Conservation (phyloP, 106 monocot genomes). For the Dendrobium huoshanense region DNA sequence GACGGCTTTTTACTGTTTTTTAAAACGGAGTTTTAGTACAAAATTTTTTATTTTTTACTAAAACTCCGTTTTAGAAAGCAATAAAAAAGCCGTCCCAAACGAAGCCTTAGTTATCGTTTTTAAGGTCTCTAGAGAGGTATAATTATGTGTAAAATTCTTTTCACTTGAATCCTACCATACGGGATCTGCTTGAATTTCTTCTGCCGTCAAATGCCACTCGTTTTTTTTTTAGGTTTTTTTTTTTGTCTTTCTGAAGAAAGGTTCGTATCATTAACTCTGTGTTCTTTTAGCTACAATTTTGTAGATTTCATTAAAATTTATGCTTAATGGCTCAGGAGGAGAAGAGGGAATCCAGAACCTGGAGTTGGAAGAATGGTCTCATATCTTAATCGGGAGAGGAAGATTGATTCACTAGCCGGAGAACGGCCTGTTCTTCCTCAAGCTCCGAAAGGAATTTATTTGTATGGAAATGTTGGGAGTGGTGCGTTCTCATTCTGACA, state of each 20-base stretch:
- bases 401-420: conserved; percentile 62
- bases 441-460: conserved; percentile 81
- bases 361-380: conserved; percentile 95
- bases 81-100: no score
- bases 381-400: conserved; percentile 87
- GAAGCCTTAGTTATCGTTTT: background rate
- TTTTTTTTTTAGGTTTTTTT: no score
- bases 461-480: conserved; percentile 96
- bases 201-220: no score
- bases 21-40: no score
- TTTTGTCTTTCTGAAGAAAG: background rate
- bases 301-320: background rate
- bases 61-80: no score
- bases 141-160: background rate
- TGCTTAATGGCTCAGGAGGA: conserved; percentile 40
- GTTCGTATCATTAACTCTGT: background rate
- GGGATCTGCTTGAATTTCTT: no score
- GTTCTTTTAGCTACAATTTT: background rate
- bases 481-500: conserved; percentile 32
- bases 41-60: no score
- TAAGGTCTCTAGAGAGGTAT: background rate
- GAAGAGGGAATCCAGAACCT: conserved; percentile 48
- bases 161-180: no score
- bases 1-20: no score
- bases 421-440: conserved; percentile 54